These are phyloP conservation scores for Irpex rosettiformis DNA, from an alignment of 1,284 basidiomycete genomes.

Conservation along the genomic window DNA sequence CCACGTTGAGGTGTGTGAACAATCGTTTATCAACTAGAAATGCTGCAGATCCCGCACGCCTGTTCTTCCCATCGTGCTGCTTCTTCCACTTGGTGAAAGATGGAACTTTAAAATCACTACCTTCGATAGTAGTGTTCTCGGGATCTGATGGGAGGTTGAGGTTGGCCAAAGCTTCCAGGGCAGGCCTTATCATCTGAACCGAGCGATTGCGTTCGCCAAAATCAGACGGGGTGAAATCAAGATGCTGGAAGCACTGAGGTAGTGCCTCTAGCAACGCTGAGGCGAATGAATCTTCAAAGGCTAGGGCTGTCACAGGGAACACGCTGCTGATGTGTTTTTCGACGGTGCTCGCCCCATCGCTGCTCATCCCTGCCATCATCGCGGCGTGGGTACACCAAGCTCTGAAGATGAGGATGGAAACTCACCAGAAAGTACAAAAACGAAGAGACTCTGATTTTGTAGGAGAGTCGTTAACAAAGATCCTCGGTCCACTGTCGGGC, in stretches of 20 bases:
- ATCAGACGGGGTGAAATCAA: background rate
- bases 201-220: slow-evolving; percentile 6
- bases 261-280: slow-evolving; percentile 1
- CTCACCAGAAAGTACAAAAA: slow-evolving; percentile 17
- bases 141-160: slow-evolving; percentile 2
- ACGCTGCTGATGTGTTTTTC: background rate
- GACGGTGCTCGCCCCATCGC: background rate
- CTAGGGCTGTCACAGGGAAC: slow-evolving; percentile 6
- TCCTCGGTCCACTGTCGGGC: background rate
- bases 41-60: background rate
- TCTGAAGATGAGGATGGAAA: background rate
- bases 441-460: slow-evolving; percentile 10
- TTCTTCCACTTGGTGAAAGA: background rate
- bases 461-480: slow-evolving; percentile 6
- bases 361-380: background rate
- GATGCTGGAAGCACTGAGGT: slow-evolving; percentile 9
- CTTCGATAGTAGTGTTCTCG: background rate
- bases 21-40: slow-evolving; percentile 19
- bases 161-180: background rate
- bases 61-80: slow-evolving; percentile 9
- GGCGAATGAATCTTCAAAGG: slow-evolving; percentile 6
- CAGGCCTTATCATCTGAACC: slow-evolving; percentile 5
- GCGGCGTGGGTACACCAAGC: background rate
- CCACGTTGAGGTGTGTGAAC: slow-evolving; percentile 25
- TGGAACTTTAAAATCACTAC: background rate